Evolutionary conservation across 2,329 filamentous ascomycete species (phyloP).

Genomic region (Zalaria sp.): DNA sequence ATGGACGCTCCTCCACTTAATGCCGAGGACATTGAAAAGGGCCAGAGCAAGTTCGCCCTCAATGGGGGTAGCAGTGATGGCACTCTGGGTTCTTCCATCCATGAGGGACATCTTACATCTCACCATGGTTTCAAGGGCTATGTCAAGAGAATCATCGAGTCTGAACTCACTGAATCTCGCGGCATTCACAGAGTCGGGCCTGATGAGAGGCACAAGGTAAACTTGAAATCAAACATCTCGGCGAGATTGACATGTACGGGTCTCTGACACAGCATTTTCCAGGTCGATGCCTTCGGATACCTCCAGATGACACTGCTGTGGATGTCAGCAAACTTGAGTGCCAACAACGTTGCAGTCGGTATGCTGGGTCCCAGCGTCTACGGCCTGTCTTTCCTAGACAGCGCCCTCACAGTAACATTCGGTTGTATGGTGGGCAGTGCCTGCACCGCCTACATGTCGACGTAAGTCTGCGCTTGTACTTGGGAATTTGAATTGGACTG

Average conservation of each 20-base stretch:
- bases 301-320: conserved; percentile 9
- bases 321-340: conserved; percentile 8
- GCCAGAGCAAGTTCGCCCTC: not conserved
- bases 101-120: not conserved
- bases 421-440: conserved; percentile 29
- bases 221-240: not conserved
- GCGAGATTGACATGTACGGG: not conserved
- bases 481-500: too few relatives aligned
- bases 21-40: not conserved
- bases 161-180: not conserved
- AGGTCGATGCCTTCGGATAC: conserved; percentile 4
- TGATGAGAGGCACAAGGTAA: not conserved
- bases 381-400: conserved; percentile 27
- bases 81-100: not conserved
- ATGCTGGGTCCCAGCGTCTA: conserved; percentile 27
- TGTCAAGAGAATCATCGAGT: not conserved
- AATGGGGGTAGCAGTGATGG: not conserved
- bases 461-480: conserved; percentile 11
- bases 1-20: not conserved
- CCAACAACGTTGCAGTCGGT: conserved; percentile 27
- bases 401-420: conserved; percentile 31
- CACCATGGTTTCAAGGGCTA: not conserved
- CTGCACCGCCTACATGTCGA: conserved; percentile 33
- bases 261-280: not conserved
- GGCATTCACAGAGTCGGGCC: not conserved